Conservation (phyloP, 805 yeast species). For the Suhomyces faveliae region DNA sequence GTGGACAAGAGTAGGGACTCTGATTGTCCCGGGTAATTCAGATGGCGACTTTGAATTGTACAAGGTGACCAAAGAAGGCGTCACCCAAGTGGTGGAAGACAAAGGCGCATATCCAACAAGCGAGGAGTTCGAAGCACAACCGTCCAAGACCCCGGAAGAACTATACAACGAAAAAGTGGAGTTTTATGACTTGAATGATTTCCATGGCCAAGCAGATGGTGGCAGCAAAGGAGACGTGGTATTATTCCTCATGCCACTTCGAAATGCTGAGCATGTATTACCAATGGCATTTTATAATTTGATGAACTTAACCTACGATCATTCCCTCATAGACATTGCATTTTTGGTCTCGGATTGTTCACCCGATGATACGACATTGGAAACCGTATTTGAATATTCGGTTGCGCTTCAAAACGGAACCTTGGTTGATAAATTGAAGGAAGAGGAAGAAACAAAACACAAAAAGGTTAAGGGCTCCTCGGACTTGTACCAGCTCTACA, state of each 20-base stretch:
- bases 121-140: background rate
- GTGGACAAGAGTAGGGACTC: background rate
- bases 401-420: constrained; percentile 71
- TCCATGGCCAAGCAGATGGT: constrained; percentile 53
- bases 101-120: background rate
- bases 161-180: constrained; percentile 51
- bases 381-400: constrained; percentile 62
- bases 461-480: constrained; percentile 50
- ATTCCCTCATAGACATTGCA: constrained; percentile 73
- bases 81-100: constrained; percentile 11
- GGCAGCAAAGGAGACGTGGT: constrained; percentile 56
- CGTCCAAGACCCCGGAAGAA: constrained; percentile 25
- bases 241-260: constrained; percentile 67
- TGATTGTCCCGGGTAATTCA: background rate
- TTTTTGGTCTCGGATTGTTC: constrained; percentile 81
- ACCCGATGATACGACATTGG: constrained; percentile 61
- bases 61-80: constrained; percentile 33
- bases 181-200: constrained; percentile 59
- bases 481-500: constrained; percentile 65
- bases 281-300: constrained; percentile 82
- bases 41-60: constrained; percentile 23
- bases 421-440: constrained; percentile 47
- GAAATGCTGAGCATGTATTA: constrained; percentile 74
- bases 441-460: constrained; percentile 35
- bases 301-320: constrained; percentile 85